These are phyloP conservation scores for Eimeria necatrix DNA, from an alignment of 169 alveolate species.

Conservation along the genomic window DNA sequence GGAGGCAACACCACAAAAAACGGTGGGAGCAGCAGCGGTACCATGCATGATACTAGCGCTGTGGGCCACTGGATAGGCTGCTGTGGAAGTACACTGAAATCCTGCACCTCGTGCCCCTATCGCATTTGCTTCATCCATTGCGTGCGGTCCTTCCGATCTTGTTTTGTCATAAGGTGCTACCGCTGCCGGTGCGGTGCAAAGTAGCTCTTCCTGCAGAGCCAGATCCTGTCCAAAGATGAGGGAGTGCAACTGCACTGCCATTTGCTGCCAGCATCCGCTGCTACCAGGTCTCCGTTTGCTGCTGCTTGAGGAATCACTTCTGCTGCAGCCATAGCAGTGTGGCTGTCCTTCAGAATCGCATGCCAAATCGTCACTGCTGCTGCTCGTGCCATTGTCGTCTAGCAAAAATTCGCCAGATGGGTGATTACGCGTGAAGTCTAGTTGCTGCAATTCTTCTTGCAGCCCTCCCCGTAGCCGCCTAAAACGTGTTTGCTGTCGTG, in stretches of 20 bases:
- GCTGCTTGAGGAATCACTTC: neutral
- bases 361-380: neutral
- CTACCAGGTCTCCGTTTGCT: constrained; percentile 69
- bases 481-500: neutral
- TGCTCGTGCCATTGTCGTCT: neutral
- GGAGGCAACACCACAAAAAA: neutral
- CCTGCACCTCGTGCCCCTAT: too few species aligned
- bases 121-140: neutral
- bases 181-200: neutral
- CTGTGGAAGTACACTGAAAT: too few species aligned
- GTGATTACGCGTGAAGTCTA: neutral
- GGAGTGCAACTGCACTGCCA: constrained; percentile 42
- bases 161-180: neutral
- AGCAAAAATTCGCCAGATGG: too few species aligned
- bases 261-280: constrained; percentile 61
- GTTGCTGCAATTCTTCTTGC: neutral
- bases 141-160: neutral
- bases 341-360: neutral
- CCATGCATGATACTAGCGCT: neutral
- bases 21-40: neutral
- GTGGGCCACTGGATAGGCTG: too few species aligned
- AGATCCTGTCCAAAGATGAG: neutral
- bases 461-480: neutral
- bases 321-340: neutral
- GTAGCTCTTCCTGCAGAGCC: neutral